Percentiles rank a stretch among this genome's conserved stretches.
phyloP scores from a whole-genome alignment of 371 early-diverging fungal species.

The Thermomucor indicae-seudaticae region DNA sequence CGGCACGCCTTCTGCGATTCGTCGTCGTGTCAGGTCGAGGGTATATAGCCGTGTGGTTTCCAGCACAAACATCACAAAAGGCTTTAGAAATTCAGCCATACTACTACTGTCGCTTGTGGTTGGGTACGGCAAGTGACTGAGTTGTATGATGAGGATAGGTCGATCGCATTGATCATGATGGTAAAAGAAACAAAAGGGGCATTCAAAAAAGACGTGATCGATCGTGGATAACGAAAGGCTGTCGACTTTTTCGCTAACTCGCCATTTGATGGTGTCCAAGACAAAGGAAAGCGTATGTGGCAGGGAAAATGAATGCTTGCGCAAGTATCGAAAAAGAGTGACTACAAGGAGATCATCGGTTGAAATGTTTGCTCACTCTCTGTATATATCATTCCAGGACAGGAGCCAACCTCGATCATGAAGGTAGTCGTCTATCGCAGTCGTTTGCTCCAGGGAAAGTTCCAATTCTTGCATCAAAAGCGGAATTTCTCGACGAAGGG shows the following conservation, averaged over 20 bases:
- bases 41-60: conserved; percentile 30
- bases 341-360: conserved; percentile 14
- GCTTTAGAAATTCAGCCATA: conserved; percentile 19
- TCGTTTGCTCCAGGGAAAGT: conserved; percentile 17
- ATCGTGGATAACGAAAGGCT: conserved; percentile 8
- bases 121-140: conserved; percentile 23
- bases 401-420: conserved; percentile 27
- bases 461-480: conserved; percentile 30
- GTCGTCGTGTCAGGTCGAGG: conserved; percentile 18
- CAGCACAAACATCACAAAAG: conserved; percentile 33
- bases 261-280: conserved; percentile 40
- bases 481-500: conserved; percentile 32
- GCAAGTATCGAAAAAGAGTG: conserved; percentile 38
- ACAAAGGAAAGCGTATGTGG: conserved; percentile 30
- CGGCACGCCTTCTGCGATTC: conserved; percentile 6
- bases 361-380: background rate
- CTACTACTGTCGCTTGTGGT: conserved; percentile 5
- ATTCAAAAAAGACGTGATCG: conserved; percentile 13
- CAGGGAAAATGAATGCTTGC: conserved; percentile 29
- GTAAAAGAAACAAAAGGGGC: conserved; percentile 37
- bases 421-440: conserved; percentile 28
- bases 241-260: conserved; percentile 27
- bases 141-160: conserved; percentile 31
- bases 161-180: conserved; percentile 24
- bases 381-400: background rate